phyloP scores from a whole-genome alignment of 1,284 basidiomycete genomes.

The Blastosporella zonata region DNA sequence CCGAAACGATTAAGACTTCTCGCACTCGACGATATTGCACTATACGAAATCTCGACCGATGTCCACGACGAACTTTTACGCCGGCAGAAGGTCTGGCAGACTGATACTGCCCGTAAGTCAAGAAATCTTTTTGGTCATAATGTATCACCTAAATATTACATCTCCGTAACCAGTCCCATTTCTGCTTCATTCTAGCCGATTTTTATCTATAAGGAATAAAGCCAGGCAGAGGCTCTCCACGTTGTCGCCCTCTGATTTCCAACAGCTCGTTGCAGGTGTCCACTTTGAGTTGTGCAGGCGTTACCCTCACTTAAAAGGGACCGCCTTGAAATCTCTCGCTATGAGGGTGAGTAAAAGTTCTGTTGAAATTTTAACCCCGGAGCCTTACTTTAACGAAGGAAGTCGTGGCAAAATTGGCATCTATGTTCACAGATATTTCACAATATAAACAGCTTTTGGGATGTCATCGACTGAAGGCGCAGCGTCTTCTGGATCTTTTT shows the following conservation, averaged over 20 bases:
- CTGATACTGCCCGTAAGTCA: background rate
- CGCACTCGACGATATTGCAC: background rate
- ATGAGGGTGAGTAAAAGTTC: background rate
- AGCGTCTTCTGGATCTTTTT: slow-evolving; percentile 12
- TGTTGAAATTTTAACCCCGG: background rate
- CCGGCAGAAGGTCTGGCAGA: background rate
- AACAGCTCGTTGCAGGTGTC: background rate
- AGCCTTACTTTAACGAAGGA: background rate
- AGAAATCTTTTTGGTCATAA: background rate
- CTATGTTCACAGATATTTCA: background rate
- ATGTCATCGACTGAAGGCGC: slow-evolving; percentile 1
- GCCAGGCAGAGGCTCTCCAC: background rate
- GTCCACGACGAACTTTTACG: background rate
- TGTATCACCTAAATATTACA: background rate
- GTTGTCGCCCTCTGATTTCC: background rate
- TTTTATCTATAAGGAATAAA: background rate
- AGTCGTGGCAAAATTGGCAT: background rate
- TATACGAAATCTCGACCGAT: background rate
- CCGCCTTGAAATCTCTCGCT: background rate
- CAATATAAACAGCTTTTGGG: slow-evolving; percentile 2
- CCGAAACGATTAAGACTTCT: background rate
- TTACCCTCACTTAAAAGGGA: background rate
- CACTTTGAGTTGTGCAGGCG: background rate
- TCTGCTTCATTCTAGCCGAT: background rate
- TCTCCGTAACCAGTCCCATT: background rate